Conservation (phyloP, 2,329 filamentous ascomycete species). For the Trichoderma gracile region DNA sequence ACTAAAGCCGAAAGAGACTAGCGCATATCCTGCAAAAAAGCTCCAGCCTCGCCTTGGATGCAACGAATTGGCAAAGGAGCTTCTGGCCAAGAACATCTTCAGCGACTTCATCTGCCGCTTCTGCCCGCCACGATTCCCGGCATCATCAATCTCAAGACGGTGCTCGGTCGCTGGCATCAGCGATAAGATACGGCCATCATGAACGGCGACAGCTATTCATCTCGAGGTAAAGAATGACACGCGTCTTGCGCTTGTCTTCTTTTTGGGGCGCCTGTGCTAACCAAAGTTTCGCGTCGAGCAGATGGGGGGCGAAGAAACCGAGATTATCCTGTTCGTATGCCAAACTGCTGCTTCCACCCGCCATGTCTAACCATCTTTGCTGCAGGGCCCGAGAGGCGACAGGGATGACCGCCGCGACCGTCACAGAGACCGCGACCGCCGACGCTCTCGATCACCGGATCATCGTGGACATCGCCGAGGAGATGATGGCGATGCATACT, state of each 20-base stretch:
- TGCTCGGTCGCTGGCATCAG: constrained; percentile 25
- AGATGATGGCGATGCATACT: constrained; percentile 82
- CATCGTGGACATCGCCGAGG: constrained; percentile 69
- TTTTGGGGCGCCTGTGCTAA: constrained; percentile 31
- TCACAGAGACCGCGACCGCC: constrained; percentile 56
- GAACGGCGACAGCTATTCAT: constrained; percentile 84
- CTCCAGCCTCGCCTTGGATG: constrained; percentile 46
- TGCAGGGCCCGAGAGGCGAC: constrained; percentile 37
- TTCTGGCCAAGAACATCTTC: constrained; percentile 34
- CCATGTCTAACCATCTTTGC: constrained; percentile 28
- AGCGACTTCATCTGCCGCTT: constrained; percentile 34
- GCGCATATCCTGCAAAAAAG: constrained; percentile 43
- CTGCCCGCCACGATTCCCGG: constrained; percentile 27
- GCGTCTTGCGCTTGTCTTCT: constrained; percentile 32
- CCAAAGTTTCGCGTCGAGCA: constrained; percentile 26
- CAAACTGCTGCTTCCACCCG: not conserved
- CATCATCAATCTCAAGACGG: constrained; percentile 28
- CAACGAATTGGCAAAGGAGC: constrained; percentile 30
- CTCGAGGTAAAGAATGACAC: constrained; percentile 62
- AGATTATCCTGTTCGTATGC: constrained; percentile 54
- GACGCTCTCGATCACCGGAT: constrained; percentile 85
- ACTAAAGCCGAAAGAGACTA: constrained; percentile 31
- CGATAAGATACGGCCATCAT: constrained; percentile 49
- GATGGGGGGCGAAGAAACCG: constrained; percentile 55
- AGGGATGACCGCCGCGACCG: constrained; percentile 42